phyloP scores from a whole-genome alignment of 164 flowering plant genomes.

The Annona cherimola region DNA sequence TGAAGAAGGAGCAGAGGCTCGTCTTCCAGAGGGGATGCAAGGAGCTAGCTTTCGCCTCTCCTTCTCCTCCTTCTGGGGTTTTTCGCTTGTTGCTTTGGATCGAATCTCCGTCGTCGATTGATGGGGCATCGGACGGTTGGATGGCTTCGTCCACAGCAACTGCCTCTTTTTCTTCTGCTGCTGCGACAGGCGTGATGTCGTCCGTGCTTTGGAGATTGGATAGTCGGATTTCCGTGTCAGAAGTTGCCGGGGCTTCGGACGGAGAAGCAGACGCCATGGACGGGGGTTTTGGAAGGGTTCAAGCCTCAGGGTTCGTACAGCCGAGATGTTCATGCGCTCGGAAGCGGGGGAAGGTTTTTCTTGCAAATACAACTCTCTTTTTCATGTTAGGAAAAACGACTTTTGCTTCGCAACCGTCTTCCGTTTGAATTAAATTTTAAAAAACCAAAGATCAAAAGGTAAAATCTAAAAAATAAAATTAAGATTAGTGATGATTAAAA shows the following conservation, averaged over 20 bases:
- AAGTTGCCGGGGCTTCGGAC: slow-evolving; percentile 1
- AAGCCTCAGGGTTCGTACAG: not conserved
- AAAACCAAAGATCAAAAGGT: too few species aligned
- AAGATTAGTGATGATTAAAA: too few species aligned
- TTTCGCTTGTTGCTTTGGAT: slow-evolving; percentile 20
- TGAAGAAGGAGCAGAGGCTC: slow-evolving; percentile 79
- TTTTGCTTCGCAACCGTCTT: too few species aligned
- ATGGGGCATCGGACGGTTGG: slow-evolving; percentile 5
- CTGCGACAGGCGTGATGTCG: not conserved
- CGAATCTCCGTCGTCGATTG: slow-evolving; percentile 2
- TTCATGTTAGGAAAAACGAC: too few species aligned
- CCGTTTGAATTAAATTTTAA: too few species aligned
- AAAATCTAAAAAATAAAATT: too few species aligned
- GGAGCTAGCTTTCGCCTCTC: slow-evolving; percentile 6
- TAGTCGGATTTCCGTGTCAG: slow-evolving; percentile 3
- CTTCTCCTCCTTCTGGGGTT: slow-evolving; percentile 18
- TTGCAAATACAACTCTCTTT: not conserved
- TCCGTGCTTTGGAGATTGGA: slow-evolving; percentile 7
- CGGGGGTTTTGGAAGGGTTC: slow-evolving; percentile 4
- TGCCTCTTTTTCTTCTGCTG: slow-evolving; percentile 4
- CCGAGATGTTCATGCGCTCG: too few species aligned
- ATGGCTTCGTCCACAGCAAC: slow-evolving; percentile 2
- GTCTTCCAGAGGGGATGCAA: slow-evolving; percentile 69
- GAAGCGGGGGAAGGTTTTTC: not conserved
- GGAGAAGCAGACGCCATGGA: slow-evolving; percentile 12